These are phyloP conservation scores for Candida morakotiae DNA, from an alignment of 805 yeast genomes.

Conservation along the genomic window DNA sequence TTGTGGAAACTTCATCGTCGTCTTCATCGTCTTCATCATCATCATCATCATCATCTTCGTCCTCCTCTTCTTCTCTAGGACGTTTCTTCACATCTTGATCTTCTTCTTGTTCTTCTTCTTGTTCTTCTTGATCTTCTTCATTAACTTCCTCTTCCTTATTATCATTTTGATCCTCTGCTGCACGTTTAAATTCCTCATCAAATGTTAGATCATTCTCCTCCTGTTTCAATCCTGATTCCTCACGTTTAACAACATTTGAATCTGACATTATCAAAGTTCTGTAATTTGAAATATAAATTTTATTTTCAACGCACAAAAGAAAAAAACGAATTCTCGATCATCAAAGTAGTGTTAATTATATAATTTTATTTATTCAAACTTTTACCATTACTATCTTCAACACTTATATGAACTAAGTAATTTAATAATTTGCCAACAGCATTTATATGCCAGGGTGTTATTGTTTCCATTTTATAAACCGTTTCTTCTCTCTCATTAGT, in stretches of 20 bases:
- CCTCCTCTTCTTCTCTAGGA: slow-evolving; percentile 13
- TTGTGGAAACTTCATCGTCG: slow-evolving; percentile 49
- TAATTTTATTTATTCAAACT: neutral
- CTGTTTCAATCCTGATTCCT: slow-evolving; percentile 1
- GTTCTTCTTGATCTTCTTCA: neutral
- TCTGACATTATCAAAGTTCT: slow-evolving; percentile 5
- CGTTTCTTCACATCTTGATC: slow-evolving; percentile 7
- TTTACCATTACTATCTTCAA: slow-evolving; percentile 23
- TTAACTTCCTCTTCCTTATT: neutral
- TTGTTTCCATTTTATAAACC: slow-evolving; percentile 18
- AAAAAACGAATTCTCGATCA: slow-evolving; percentile 3
- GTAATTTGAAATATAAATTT: neutral
- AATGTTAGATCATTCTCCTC: slow-evolving; percentile 9
- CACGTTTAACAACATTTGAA: slow-evolving; percentile 6
- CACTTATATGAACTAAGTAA: slow-evolving; percentile 54
- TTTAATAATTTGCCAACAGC: slow-evolving; percentile 63
- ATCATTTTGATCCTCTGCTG: slow-evolving; percentile 3
- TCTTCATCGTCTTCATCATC: slow-evolving; percentile 48
- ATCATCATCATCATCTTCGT: slow-evolving; percentile 35
- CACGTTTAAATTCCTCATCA: slow-evolving; percentile 11
- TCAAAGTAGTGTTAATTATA: slow-evolving; percentile 1
- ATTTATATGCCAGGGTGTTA: slow-evolving; percentile 71
- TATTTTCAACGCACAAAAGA: neutral
- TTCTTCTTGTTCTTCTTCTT: slow-evolving; percentile 6
- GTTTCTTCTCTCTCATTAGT: slow-evolving; percentile 5